Percentiles rank a stretch among this genome's conserved stretches.
Conservation (phyloP, 306 rosid genomes). For the Corylus avellana region DNA sequence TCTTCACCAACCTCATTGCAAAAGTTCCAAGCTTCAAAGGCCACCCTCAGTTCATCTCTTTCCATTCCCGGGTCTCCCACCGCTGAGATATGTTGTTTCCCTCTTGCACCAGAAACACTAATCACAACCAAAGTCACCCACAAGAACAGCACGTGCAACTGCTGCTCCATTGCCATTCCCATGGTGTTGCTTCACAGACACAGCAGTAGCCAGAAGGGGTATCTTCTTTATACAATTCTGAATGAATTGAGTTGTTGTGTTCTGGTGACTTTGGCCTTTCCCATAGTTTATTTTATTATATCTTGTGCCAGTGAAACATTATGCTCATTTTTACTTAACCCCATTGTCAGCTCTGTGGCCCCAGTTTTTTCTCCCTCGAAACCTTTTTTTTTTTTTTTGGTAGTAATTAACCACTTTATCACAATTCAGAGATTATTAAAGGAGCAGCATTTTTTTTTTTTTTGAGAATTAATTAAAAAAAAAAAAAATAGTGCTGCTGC, state of each 20-base stretch:
- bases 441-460: too few species aligned
- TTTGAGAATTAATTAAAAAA: too few species aligned
- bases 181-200: constrained; percentile 14
- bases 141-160: constrained; percentile 25
- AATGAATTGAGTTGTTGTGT: not conserved
- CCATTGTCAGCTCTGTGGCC: too few species aligned
- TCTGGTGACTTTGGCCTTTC: not conserved
- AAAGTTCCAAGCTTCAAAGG: constrained; percentile 89
- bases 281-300: not conserved
- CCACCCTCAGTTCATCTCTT: constrained; percentile 76
- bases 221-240: constrained; percentile 24
- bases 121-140: constrained; percentile 33
- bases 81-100: constrained; percentile 39
- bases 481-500: too few species aligned
- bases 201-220: not conserved
- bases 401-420: not conserved
- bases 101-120: constrained; percentile 24
- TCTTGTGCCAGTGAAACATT: not conserved
- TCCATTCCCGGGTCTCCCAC: constrained; percentile 90
- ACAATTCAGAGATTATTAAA: not conserved
- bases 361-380: not conserved
- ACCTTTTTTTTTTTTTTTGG: not conserved
- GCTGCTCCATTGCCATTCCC: constrained; percentile 35
- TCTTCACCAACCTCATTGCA: constrained; percentile 88
- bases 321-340: not conserved